phyloP scores from a whole-genome alignment of 2,329 filamentous ascomycete genomes.

The Neonectria neomacrospora region DNA sequence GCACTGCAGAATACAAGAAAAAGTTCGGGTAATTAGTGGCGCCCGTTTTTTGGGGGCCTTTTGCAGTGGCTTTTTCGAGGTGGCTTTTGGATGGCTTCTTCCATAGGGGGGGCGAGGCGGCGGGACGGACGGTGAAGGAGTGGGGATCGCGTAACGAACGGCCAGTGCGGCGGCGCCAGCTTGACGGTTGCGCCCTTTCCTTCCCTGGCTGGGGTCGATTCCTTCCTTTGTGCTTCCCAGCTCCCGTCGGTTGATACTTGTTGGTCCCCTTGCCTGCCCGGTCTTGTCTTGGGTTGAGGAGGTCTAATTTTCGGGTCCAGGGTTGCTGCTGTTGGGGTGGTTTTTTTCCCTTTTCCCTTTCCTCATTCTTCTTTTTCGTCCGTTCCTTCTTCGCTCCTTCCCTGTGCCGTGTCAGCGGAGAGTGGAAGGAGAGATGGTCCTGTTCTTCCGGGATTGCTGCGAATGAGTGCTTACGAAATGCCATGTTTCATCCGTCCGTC shows the following conservation, averaged over 20 bases:
- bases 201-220: slow-evolving; percentile 1
- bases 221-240: slow-evolving; percentile 3
- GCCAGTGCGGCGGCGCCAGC: slow-evolving; percentile 26
- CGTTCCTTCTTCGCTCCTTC: background rate
- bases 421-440: background rate
- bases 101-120: background rate
- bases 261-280: background rate
- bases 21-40: background rate
- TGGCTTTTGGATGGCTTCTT: background rate
- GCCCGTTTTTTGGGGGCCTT: background rate
- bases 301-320: background rate
- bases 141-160: slow-evolving; percentile 29
- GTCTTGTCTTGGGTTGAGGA: slow-evolving; percentile 13
- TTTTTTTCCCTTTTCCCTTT: background rate
- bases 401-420: background rate
- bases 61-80: background rate
- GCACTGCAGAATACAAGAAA: background rate
- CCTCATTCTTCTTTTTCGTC: background rate
- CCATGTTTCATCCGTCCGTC: slow-evolving; percentile 20
- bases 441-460: background rate
- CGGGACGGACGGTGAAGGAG: slow-evolving; percentile 20
- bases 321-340: background rate
- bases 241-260: too few species aligned
- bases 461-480: slow-evolving; percentile 14
- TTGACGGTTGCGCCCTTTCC: slow-evolving; percentile 24